Conservation (phyloP, 2,329 filamentous ascomycete genomes). For the Furcasterigmium sp. region DNA sequence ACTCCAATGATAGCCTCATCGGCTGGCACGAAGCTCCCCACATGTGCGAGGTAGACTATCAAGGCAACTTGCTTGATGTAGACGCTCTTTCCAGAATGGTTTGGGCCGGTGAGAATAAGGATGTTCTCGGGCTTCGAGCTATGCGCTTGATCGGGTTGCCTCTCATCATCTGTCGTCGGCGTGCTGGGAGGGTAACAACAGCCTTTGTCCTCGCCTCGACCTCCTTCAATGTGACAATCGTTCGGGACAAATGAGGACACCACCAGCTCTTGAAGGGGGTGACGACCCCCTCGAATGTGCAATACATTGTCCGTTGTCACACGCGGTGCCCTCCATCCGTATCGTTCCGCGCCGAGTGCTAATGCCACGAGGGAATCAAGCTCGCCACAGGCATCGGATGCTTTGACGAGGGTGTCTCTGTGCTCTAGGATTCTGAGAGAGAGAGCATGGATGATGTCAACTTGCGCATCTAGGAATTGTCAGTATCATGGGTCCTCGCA, state of each 20-base stretch:
- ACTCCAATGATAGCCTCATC: slow-evolving; percentile 71
- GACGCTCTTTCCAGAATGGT: slow-evolving; percentile 94
- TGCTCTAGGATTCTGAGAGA: slow-evolving; percentile 65
- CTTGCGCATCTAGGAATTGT: slow-evolving; percentile 63
- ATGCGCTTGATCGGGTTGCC: too few relatives aligned
- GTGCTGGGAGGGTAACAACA: too few relatives aligned
- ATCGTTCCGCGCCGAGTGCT: slow-evolving; percentile 68
- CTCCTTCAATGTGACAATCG: slow-evolving; percentile 64
- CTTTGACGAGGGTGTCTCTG: slow-evolving; percentile 57
- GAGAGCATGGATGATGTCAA: slow-evolving; percentile 78
- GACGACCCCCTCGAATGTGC: slow-evolving; percentile 71
- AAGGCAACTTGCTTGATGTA: slow-evolving; percentile 91
- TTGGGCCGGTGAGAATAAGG: slow-evolving; percentile 83
- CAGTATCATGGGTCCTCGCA: neutral
- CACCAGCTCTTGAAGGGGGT: slow-evolving; percentile 80
- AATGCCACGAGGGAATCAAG: slow-evolving; percentile 82
- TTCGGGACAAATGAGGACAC: slow-evolving; percentile 81
- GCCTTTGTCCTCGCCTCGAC: slow-evolving; percentile 24
- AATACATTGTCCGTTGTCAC: slow-evolving; percentile 69
- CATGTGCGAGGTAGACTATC: slow-evolving; percentile 87
- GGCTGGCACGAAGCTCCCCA: slow-evolving; percentile 89
- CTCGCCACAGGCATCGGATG: slow-evolving; percentile 80
- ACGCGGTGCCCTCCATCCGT: slow-evolving; percentile 64
- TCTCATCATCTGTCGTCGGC: neutral
- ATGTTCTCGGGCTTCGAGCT: slow-evolving; percentile 40